A percentile compares a stretch with the other conserved stretches of the same genome.
These are phyloP conservation scores for Hypoxylon rubiginosum DNA, from an alignment of 2,329 filamentous ascomycete species.

Conservation along the genomic window DNA sequence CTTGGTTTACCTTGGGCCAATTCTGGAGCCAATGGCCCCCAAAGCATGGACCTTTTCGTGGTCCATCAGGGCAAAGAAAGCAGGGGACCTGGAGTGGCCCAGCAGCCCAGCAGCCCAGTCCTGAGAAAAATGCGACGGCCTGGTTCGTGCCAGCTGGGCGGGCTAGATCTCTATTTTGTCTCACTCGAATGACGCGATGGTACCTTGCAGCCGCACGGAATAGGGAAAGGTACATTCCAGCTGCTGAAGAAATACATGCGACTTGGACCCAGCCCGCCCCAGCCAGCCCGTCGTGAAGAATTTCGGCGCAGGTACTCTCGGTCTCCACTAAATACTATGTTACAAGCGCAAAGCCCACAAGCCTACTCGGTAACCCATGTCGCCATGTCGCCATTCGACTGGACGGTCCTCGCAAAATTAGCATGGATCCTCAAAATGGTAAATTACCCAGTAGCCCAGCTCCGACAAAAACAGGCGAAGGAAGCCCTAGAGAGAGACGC, in stretches of 20 bases:
- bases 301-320: constrained; percentile 20
- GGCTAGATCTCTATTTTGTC: constrained; percentile 35
- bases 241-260: constrained; percentile 7
- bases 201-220: constrained; percentile 15
- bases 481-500: constrained; percentile 1
- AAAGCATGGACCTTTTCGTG: no score
- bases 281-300: not conserved
- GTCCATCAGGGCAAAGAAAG: no score
- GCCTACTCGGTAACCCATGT: constrained; percentile 2
- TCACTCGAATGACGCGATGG: constrained; percentile 22
- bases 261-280: no score
- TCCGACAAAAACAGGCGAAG: constrained; percentile 8
- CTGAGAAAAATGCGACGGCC: constrained; percentile 25
- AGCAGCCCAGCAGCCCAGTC: constrained; percentile 7
- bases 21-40: not conserved
- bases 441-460: constrained; percentile 31
- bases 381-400: constrained; percentile 23
- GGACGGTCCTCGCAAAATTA: constrained; percentile 8
- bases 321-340: no score
- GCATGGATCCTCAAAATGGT: constrained; percentile 32
- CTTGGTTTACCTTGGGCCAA: not conserved
- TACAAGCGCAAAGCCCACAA: constrained; percentile 30
- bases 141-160: constrained; percentile 28
- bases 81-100: constrained; percentile 1
- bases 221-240: constrained; percentile 30